Base-by-base conservation (phyloP, 208 protist genomes). In the Tetramitus jugosus region DNA sequence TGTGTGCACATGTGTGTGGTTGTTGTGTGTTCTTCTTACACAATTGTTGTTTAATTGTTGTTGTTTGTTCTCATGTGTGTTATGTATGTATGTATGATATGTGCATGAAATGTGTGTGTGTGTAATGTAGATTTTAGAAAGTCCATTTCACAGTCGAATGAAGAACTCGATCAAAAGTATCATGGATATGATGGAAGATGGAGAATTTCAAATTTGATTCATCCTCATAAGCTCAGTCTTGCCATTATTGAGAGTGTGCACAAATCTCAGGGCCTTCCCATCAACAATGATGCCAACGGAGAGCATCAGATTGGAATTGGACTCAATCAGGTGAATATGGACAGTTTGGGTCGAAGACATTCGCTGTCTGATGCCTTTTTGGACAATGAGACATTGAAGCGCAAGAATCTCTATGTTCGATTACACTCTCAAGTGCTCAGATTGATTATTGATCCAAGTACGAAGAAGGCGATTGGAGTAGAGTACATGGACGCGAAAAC, bases 341-440 rank as follows among this genome's bases (percentile, higher is more conserved):
- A n/a, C n/a, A 26, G 10, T 20, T 20, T 56, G 20, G 62, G 62
- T 43, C 20, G 62, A 39, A 69, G 62, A 69, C 62, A 69, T 69
- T 69, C 62, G 2, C n/a, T n/a, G n/a, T n/a, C n/a, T n/a, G 64
- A 71, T n/a, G 64, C 64, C 3, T 71, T 29, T 46, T 33, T 71
- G 33, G 17, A 23, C 33, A 1, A 49, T 35, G 64, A 45, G 3
- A 33, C 40, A 2, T 13, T 49, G 0, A 3, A 33, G 20, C 14
- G 64, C n/a, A 3, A 3, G 35, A 71, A 71, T 71, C 2, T 71
- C 6, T n/a, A 49, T 14, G 20, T 71, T n/a, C 23, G 64, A 42
- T 49, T 40, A 26, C 3, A 71, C 14, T 6, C 31, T 35, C 20
- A 42, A 6, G 64, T 71, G 3, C 43, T 1, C 29, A 71, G 39